Conservation (phyloP, 2,329 filamentous ascomycete genomes). For the Aureobasidium mangrovei region DNA sequence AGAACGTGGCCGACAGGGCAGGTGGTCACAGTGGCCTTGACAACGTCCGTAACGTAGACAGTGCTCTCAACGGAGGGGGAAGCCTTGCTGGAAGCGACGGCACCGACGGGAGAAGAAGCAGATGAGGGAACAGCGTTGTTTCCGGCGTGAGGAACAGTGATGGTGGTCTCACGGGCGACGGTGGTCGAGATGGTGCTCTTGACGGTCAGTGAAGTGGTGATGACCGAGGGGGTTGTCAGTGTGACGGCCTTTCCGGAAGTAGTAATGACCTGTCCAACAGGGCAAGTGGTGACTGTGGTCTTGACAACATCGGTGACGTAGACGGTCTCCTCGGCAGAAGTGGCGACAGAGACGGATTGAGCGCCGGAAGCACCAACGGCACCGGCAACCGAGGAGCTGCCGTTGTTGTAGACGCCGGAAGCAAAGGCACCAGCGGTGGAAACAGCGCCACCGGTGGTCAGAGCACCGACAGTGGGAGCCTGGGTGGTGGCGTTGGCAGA, state of each 20-base stretch:
- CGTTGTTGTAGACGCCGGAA: neutral
- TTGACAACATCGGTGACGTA: constrained; percentile 19
- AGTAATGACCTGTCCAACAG: constrained; percentile 18
- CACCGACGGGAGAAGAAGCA: neutral
- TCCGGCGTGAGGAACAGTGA: constrained; percentile 4
- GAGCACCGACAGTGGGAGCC: neutral
- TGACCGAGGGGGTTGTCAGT: constrained; percentile 3
- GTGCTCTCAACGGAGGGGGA: neutral
- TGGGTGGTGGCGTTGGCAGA: constrained; percentile 1
- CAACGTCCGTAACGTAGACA: constrained; percentile 1
- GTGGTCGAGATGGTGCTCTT: constrained; percentile 2
- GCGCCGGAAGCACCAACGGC: neutral
- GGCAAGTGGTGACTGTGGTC: constrained; percentile 30
- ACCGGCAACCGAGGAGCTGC: neutral
- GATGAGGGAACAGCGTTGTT: neutral
- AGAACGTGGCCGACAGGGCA: constrained; percentile 23
- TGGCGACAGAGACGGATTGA: neutral
- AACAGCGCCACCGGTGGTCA: neutral
- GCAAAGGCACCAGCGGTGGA: neutral
- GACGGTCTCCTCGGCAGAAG: constrained; percentile 4
- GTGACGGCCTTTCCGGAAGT: neutral
- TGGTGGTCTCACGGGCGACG: neutral
- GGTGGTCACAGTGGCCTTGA: constrained; percentile 1
- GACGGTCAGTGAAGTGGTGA: neutral
- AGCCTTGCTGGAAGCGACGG: neutral